Conservation (phyloP, 2,329 filamentous ascomycete species). For the Ophiostoma australiae region DNA sequence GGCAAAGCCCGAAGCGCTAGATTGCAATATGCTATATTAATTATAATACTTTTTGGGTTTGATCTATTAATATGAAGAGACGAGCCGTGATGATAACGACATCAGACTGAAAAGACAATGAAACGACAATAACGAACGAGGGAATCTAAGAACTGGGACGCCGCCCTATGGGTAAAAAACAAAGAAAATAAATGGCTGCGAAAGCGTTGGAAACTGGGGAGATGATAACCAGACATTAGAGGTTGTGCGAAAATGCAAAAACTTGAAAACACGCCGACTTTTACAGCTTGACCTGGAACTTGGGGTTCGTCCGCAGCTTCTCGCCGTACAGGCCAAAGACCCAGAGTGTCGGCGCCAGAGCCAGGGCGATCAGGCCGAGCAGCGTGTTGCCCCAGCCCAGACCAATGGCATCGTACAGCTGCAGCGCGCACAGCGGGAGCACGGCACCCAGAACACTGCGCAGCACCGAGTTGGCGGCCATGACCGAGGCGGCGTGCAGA, state of each 20-base stretch:
- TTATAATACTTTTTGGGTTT: neutral
- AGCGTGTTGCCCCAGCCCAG: constrained; percentile 42
- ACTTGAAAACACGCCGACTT: neutral
- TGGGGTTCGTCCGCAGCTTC: neutral
- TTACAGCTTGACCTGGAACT: neutral
- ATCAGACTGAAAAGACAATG: neutral
- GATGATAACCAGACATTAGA: neutral
- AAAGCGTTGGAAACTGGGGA: neutral
- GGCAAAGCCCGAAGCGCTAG: neutral
- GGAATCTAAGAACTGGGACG: neutral
- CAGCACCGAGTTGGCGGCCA: constrained; percentile 42
- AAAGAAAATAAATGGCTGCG: neutral
- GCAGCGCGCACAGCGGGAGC: constrained; percentile 48
- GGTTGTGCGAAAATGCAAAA: neutral
- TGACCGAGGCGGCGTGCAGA: constrained; percentile 44
- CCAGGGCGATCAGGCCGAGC: constrained; percentile 38
- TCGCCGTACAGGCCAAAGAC: neutral
- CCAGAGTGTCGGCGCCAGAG: neutral
- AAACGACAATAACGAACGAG: neutral
- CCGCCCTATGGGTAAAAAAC: neutral
- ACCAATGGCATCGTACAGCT: constrained; percentile 31
- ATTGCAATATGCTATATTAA: neutral
- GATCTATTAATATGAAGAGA: neutral
- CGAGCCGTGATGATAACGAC: neutral
- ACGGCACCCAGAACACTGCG: constrained; percentile 47